phyloP scores from a whole-genome alignment of 352 stramenopile genomes.

The Aphanomyces astaci region DNA sequence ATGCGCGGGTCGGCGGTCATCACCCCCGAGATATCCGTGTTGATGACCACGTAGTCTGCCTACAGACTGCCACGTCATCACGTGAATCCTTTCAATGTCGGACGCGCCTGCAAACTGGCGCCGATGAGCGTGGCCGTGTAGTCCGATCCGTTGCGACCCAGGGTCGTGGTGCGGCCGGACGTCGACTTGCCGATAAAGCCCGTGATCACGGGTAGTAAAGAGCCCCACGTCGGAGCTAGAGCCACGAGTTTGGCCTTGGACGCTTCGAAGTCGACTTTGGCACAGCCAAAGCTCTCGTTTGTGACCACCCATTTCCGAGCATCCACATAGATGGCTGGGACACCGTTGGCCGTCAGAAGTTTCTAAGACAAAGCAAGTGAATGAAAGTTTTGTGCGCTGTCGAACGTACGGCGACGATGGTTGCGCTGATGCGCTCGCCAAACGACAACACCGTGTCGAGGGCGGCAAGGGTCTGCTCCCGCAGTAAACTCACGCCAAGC shows the following conservation, averaged over 20 bases:
- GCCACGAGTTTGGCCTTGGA: slow-evolving; percentile 60
- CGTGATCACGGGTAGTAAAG: slow-evolving; percentile 58
- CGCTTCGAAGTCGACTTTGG: slow-evolving; percentile 70
- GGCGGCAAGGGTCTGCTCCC: slow-evolving; percentile 59
- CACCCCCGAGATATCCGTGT: slow-evolving; percentile 75
- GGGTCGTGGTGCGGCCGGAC: slow-evolving; percentile 62
- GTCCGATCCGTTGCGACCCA: slow-evolving; percentile 75
- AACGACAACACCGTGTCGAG: slow-evolving; percentile 74
- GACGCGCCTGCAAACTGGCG: slow-evolving; percentile 32
- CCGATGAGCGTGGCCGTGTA: slow-evolving; percentile 80
- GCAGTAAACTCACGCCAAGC: slow-evolving; percentile 62
- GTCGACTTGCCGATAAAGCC: slow-evolving; percentile 61
- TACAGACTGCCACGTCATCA: not conserved
- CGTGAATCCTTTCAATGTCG: not conserved
- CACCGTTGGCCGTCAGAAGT: slow-evolving; percentile 43
- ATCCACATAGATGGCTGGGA: slow-evolving; percentile 60
- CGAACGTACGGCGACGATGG: slow-evolving; percentile 48
- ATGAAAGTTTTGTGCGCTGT: not conserved
- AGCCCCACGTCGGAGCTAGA: slow-evolving; percentile 36
- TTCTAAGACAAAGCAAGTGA: not conserved
- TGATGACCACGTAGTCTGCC: slow-evolving; percentile 78
- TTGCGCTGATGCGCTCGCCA: slow-evolving; percentile 64
- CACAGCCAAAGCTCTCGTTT: slow-evolving; percentile 56
- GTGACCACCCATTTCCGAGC: slow-evolving; percentile 66
- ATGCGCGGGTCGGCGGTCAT: slow-evolving; percentile 77